Conservation (phyloP, 306 rosid genomes). For the Fagus sylvatica region DNA sequence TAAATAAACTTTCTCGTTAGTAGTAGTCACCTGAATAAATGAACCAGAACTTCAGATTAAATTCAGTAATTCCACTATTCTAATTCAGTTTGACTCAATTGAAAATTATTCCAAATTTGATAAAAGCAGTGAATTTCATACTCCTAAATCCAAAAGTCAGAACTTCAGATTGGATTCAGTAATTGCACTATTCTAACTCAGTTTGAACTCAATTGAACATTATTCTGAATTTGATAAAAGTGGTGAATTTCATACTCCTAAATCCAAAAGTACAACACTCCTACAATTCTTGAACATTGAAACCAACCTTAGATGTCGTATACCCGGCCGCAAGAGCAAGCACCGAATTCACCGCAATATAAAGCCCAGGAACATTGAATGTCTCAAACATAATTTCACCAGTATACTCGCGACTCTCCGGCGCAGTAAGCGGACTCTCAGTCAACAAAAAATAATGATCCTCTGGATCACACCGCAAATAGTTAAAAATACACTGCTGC, state of each 20-base stretch:
- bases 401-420: conserved; percentile 95
- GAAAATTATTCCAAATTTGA: conserved; percentile 6
- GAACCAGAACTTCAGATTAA: conserved; percentile 3
- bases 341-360: conserved; percentile 93
- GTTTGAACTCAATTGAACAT: conserved; percentile 13
- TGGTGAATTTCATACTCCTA: conserved; percentile 7
- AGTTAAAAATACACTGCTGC: conserved; percentile 97
- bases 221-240: conserved; percentile 14
- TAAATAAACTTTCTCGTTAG: conserved; percentile 2
- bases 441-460: conserved; percentile 96
- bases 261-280: conserved; percentile 13
- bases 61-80: conserved; percentile 11
- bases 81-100: conserved; percentile 11
- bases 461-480: conserved; percentile 98
- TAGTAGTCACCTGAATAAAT: conserved; percentile 4
- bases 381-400: conserved; percentile 99
- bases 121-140: conserved; percentile 12
- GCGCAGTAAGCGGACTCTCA: conserved; percentile 92
- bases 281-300: background rate
- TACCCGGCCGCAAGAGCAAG: conserved; percentile 99
- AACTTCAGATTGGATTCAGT: conserved; percentile 17
- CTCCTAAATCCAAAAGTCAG: conserved; percentile 21
- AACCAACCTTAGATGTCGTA: conserved; percentile 91
- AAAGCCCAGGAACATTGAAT: conserved; percentile 96
- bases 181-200: background rate